Evolutionary conservation across 148 eudicot species (phyloP).

Genomic region (Vaccinium vitisidaea): DNA sequence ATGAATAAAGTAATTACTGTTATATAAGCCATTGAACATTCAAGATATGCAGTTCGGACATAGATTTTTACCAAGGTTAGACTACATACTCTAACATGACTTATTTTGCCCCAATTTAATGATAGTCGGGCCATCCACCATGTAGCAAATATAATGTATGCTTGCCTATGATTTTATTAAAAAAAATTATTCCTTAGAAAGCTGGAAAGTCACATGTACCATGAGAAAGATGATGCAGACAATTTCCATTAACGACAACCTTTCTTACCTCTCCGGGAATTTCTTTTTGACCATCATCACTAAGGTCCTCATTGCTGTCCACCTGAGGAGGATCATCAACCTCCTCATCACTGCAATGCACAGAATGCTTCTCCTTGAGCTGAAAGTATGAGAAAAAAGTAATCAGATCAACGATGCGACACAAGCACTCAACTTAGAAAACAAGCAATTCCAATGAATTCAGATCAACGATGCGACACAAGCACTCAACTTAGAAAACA

Average conservation of each 20-base stretch:
- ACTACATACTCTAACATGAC: background rate
- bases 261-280: slow-evolving; percentile 71
- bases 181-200: background rate
- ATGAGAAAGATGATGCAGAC: background rate
- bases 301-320: slow-evolving; percentile 82
- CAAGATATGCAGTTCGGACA: background rate
- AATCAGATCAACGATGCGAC: background rate
- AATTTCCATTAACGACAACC: background rate
- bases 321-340: slow-evolving; percentile 68
- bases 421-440: slow-evolving; percentile 5
- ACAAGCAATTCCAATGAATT: background rate
- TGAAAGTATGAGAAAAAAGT: slow-evolving; percentile 25
- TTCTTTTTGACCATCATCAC: slow-evolving; percentile 48
- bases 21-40: background rate
- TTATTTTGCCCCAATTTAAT: background rate
- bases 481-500: background rate
- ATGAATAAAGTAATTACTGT: background rate
- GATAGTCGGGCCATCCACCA: background rate
- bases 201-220: background rate
- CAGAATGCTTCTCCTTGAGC: slow-evolving; percentile 76
- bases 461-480: background rate
- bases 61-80: background rate
- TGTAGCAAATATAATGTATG: background rate
- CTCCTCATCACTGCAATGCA: slow-evolving; percentile 93
- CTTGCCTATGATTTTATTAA: background rate